Evolutionary conservation across 202 grass and related monocot species (phyloP).

Genomic region (Schoenoplectus tabernaemontani): DNA sequence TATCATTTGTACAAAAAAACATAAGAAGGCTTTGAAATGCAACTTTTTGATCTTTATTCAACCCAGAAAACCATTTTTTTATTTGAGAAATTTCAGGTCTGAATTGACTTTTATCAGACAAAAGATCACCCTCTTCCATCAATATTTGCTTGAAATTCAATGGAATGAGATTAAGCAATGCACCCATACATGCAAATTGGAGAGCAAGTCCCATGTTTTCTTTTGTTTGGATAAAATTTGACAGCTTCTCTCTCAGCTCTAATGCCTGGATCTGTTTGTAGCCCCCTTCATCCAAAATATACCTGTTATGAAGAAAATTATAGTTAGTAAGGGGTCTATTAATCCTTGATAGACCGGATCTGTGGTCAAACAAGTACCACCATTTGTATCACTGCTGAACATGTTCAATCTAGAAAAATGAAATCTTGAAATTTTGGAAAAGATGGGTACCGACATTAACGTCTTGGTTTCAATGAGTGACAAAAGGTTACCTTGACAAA

Average conservation of each 20-base stretch:
- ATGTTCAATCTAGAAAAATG: neutral
- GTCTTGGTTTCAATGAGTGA: neutral
- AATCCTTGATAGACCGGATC: neutral
- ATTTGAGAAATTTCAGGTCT: slow-evolving; percentile 30
- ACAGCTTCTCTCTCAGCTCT: slow-evolving; percentile 49
- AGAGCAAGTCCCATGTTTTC: slow-evolving; percentile 29
- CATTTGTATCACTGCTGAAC: neutral
- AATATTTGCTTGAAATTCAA: slow-evolving; percentile 47
- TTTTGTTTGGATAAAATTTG: slow-evolving; percentile 31
- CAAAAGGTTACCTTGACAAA: slow-evolving; percentile 63
- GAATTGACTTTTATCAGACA: slow-evolving; percentile 22
- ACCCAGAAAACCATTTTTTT: slow-evolving; percentile 66
- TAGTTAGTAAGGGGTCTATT: slow-evolving; percentile 13
- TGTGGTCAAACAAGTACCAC: neutral
- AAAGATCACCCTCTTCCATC: slow-evolving; percentile 5
- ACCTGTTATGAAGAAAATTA: slow-evolving; percentile 36
- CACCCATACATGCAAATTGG: slow-evolving; percentile 52
- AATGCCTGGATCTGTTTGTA: slow-evolving; percentile 38
- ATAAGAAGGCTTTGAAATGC: slow-evolving; percentile 7
- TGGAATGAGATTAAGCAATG: slow-evolving; percentile 66
- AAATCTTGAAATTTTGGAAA: neutral
- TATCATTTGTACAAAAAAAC: neutral
- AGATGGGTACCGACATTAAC: neutral
- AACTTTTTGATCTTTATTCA: slow-evolving; percentile 49
- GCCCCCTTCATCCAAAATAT: slow-evolving; percentile 43